phyloP scores from a whole-genome alignment of 169 alveolate species.

The Cryptosporidium bovis region DNA sequence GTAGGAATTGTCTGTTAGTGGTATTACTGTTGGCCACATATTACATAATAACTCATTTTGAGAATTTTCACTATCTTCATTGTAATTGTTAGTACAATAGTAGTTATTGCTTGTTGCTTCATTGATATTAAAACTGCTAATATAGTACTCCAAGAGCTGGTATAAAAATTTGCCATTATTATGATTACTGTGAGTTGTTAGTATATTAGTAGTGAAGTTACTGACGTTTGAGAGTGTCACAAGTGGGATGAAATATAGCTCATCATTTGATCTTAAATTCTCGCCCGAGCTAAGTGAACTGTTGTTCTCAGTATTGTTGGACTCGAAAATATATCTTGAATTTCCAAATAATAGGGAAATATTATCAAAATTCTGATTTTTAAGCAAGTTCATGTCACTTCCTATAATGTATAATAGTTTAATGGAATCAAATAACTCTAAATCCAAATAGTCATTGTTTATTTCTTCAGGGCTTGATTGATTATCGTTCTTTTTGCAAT shows the following conservation, averaged over 20 bases:
- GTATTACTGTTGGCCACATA: conserved; percentile 41
- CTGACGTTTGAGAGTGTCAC: neutral
- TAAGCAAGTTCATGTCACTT: conserved; percentile 18
- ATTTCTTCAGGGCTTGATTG: neutral
- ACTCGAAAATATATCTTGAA: neutral
- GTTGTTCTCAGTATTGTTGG: neutral
- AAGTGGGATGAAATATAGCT: neutral
- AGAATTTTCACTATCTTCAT: neutral
- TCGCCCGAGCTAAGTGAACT: neutral
- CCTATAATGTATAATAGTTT: conserved; percentile 25
- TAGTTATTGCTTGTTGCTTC: neutral
- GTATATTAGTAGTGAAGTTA: neutral
- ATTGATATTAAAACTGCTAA: neutral
- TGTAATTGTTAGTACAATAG: neutral
- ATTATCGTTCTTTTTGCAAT: too few species aligned
- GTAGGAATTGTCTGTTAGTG: conserved; percentile 23
- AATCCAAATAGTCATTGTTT: neutral
- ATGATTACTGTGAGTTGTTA: neutral
- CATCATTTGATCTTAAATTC: neutral
- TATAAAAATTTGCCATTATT: neutral
- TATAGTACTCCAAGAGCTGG: neutral
- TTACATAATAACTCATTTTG: neutral
- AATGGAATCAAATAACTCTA: neutral
- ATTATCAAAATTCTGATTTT: conserved; percentile 7
- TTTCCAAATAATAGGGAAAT: conserved; percentile 6